These are phyloP conservation scores for Phytophthora citricola DNA, from an alignment of 352 stramenopile genomes.

Conservation along the genomic window DNA sequence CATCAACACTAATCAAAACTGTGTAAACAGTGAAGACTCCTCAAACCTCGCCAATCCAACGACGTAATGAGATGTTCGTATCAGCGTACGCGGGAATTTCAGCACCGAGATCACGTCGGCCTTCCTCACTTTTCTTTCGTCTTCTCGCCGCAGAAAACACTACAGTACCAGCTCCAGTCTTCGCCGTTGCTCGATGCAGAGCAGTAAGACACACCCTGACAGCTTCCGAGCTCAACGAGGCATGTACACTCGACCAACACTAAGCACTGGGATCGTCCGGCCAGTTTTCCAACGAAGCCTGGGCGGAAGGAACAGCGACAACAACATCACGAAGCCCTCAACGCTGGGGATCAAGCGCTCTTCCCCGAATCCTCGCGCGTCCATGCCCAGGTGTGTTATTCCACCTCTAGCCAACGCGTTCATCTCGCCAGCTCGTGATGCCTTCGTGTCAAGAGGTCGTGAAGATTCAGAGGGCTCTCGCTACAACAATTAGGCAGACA, in stretches of 20 bases:
- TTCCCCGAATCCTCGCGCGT: neutral
- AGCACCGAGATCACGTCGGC: conserved; percentile 9
- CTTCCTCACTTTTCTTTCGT: conserved; percentile 5
- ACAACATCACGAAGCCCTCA: neutral
- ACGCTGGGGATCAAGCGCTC: neutral
- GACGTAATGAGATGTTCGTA: neutral
- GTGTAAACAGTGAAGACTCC: conserved; percentile 9
- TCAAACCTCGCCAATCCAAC: no score
- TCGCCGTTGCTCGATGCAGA: conserved; percentile 8
- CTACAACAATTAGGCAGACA: neutral
- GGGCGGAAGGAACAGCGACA: neutral
- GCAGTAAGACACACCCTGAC: neutral
- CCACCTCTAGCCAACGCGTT: neutral
- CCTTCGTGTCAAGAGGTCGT: no score
- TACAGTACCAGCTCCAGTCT: neutral
- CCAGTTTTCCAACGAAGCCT: conserved; percentile 14
- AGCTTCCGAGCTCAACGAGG: neutral
- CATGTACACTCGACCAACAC: neutral
- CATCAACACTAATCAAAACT: conserved; percentile 6
- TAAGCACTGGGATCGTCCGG: conserved; percentile 21
- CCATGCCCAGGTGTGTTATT: neutral
- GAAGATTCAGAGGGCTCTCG: neutral
- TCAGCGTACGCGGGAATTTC: neutral
- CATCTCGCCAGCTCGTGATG: neutral
- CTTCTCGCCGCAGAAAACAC: conserved; percentile 1